phyloP scores from a whole-genome alignment of 2,329 filamentous ascomycete genomes.

The Tolypocladium ophioglossoides region DNA sequence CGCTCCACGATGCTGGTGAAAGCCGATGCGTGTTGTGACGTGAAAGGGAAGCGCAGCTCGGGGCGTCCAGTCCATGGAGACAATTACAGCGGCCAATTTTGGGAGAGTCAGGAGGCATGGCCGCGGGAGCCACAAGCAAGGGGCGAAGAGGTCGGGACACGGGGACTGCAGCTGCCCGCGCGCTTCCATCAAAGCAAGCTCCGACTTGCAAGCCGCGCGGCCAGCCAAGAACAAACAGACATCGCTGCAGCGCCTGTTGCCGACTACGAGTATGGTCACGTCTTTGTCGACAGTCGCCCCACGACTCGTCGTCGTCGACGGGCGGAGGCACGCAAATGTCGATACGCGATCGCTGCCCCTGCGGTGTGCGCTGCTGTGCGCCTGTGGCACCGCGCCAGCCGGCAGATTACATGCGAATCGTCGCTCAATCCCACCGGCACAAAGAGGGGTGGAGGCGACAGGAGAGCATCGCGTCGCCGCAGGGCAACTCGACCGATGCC shows the following conservation, averaged over 20 bases:
- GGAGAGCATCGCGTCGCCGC: not conserved
- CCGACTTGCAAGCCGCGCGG: not conserved
- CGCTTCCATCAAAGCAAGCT: too few species aligned
- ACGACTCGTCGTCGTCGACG: not conserved
- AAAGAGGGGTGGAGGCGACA: not conserved
- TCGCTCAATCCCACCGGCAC: not conserved
- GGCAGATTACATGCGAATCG: not conserved
- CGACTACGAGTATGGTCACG: not conserved
- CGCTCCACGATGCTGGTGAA: too few species aligned
- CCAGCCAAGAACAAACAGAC: too few species aligned
- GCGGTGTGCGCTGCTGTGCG: not conserved
- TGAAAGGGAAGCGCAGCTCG: too few species aligned
- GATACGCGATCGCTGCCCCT: not conserved
- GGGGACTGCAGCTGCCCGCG: too few species aligned
- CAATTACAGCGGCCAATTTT: too few species aligned
- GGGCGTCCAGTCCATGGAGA: too few species aligned
- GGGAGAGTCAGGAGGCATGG: too few species aligned
- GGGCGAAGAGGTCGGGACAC: too few species aligned
- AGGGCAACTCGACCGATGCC: not conserved
- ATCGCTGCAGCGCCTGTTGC: too few species aligned
- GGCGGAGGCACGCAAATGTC: slow-evolving; percentile 6
- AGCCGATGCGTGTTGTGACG: not conserved
- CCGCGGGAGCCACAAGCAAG: too few species aligned
- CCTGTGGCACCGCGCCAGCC: not conserved
- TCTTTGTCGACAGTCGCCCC: not conserved